phyloP scores from a whole-genome alignment of 1,284 basidiomycete species.

The Mycena citricolor region DNA sequence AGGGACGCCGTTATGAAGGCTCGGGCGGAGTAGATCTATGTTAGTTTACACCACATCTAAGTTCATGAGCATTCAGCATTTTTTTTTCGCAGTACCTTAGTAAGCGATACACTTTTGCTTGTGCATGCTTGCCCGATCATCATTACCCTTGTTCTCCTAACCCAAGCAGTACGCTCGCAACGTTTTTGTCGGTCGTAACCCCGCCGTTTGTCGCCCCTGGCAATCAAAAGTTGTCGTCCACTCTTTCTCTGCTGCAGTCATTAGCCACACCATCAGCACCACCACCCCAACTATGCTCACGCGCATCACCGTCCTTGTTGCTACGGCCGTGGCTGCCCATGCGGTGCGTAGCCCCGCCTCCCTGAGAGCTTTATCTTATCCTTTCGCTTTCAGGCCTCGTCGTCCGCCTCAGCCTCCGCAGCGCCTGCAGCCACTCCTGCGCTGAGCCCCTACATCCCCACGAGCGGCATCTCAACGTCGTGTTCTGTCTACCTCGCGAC shows the following conservation, averaged over 20 bases:
- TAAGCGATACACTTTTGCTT: too few relatives aligned
- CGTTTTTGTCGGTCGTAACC: too few relatives aligned
- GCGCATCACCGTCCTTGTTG: conserved; percentile 17
- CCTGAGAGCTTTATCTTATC: conserved; percentile 5
- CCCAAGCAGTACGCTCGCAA: too few relatives aligned
- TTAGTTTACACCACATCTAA: too few relatives aligned
- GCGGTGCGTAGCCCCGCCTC: conserved; percentile 14
- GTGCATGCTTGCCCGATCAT: too few relatives aligned
- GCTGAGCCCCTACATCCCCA: conserved; percentile 57
- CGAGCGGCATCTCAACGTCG: conserved; percentile 52
- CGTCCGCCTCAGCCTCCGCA: conserved; percentile 10
- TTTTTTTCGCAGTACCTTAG: too few relatives aligned
- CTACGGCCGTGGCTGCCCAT: conserved; percentile 15
- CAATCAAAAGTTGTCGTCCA: conserved; percentile 23
- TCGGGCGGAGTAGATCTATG: too few relatives aligned
- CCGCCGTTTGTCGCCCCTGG: conserved; percentile 22
- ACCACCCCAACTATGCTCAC: conserved; percentile 11
- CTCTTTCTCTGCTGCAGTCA: conserved; percentile 13
- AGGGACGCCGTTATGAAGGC: conserved; percentile 47
- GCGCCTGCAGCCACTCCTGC: conserved; percentile 24
- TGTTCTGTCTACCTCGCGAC: conserved; percentile 63
- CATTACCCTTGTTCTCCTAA: too few relatives aligned
- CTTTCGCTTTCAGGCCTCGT: conserved; percentile 25
- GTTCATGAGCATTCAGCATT: too few relatives aligned
- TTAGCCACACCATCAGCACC: too few relatives aligned